phyloP scores from a whole-genome alignment of 2,329 filamentous ascomycete species.

The Clathrospora elynae region DNA sequence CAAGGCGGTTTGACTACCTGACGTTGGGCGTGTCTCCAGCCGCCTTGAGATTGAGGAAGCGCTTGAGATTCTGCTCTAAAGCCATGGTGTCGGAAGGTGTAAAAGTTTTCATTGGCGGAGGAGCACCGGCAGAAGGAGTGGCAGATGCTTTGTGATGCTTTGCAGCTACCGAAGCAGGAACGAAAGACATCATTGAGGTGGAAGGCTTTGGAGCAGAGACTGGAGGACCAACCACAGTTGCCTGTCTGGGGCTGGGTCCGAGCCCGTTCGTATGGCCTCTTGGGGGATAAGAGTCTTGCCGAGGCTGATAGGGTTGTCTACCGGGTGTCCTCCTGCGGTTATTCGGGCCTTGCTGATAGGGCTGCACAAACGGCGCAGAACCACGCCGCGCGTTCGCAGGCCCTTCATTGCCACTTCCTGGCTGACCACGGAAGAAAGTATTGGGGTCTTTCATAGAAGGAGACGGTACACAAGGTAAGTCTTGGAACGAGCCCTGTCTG shows the following conservation, averaged over 20 bases:
- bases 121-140: slow-evolving; percentile 18
- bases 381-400: slow-evolving; percentile 28
- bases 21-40: slow-evolving; percentile 29
- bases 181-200: slow-evolving; percentile 41
- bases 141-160: slow-evolving; percentile 36
- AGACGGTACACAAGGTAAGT: slow-evolving; percentile 31
- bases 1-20: slow-evolving; percentile 24
- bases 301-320: slow-evolving; percentile 29
- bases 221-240: slow-evolving; percentile 19
- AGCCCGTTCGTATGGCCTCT: slow-evolving; percentile 19
- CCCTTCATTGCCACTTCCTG: slow-evolving; percentile 21
- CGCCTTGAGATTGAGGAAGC: slow-evolving; percentile 41
- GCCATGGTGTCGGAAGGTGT: slow-evolving; percentile 29
- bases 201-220: slow-evolving; percentile 27
- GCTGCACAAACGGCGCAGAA: slow-evolving; percentile 34
- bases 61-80: slow-evolving; percentile 46
- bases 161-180: slow-evolving; percentile 45
- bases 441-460: slow-evolving; percentile 27
- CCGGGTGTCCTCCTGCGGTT: slow-evolving; percentile 32
- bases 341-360: slow-evolving; percentile 31
- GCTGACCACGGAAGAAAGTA: slow-evolving; percentile 21
- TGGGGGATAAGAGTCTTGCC: slow-evolving; percentile 30
- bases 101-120: slow-evolving; percentile 23
- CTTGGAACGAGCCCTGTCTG: slow-evolving; percentile 28
- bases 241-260: slow-evolving; percentile 17